A percentile compares a stretch with the other conserved stretches of the same genome.
phyloP scores from a whole-genome alignment of 192 early-diverging fungal genomes.

The Backusella westeae region DNA sequence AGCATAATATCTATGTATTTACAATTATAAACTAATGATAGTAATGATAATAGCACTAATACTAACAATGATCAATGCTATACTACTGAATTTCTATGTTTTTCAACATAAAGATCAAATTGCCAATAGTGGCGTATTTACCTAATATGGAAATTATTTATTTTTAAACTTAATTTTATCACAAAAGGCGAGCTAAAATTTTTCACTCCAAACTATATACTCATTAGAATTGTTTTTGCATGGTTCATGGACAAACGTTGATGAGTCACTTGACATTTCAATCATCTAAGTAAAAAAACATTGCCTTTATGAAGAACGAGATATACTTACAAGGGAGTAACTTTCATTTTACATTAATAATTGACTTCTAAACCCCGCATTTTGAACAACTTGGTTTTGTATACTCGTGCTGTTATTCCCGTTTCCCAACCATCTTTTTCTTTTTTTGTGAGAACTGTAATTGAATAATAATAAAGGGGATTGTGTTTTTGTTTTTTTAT shows the following conservation, averaged over 20 bases:
- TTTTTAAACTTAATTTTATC: background rate
- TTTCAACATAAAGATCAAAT: background rate
- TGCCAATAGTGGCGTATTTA: background rate
- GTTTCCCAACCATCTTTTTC: background rate
- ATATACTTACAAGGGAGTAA: background rate
- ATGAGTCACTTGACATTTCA: background rate
- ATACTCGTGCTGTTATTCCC: background rate
- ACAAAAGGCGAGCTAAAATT: background rate
- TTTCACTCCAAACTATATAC: background rate
- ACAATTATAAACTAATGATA: background rate
- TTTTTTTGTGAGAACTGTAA: slow-evolving; percentile 10
- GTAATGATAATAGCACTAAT: too few relatives aligned
- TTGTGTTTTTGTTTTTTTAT: background rate
- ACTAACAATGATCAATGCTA: background rate
- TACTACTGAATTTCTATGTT: background rate
- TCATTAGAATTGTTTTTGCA: background rate
- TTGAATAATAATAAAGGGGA: slow-evolving; percentile 1
- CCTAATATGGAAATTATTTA: background rate
- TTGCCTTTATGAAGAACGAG: background rate
- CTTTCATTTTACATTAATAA: background rate
- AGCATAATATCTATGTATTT: background rate
- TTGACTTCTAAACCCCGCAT: background rate
- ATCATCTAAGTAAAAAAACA: background rate
- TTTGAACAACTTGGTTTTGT: background rate
- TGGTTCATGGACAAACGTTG: background rate